These are phyloP conservation scores for Heritiera fomes DNA, from an alignment of 345 rosid species.

Conservation along the genomic window DNA sequence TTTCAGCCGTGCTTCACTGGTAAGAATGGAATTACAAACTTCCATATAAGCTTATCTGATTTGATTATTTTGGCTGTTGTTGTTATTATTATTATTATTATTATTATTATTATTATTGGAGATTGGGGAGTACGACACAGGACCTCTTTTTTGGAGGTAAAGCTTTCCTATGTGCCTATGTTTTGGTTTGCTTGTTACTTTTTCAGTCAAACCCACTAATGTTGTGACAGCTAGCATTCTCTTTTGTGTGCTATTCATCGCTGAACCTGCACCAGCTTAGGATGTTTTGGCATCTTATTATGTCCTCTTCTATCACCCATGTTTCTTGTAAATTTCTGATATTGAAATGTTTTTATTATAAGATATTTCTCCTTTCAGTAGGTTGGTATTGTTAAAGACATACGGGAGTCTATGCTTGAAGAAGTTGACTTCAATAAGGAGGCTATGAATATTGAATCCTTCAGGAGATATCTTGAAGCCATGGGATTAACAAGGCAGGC, in stretches of 20 bases:
- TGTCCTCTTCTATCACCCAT: neutral
- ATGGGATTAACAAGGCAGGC: slow-evolving; percentile 92
- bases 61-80: neutral
- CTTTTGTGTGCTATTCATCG: neutral
- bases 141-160: neutral
- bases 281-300: neutral
- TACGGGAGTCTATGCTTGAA: slow-evolving; percentile 94
- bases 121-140: neutral
- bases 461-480: slow-evolving; percentile 75
- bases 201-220: neutral
- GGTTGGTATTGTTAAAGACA: slow-evolving; percentile 91
- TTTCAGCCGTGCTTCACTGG: slow-evolving; percentile 86
- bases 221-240: neutral
- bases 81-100: no score
- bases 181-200: neutral
- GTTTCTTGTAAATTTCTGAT: neutral
- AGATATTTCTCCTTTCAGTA: slow-evolving; percentile 31
- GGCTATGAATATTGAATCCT: slow-evolving; percentile 77
- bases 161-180: neutral
- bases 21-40: slow-evolving; percentile 28
- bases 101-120: neutral
- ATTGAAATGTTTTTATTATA: slow-evolving; percentile 22
- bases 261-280: neutral
- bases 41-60: neutral
- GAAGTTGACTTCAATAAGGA: slow-evolving; percentile 95